Percentiles rank a stretch among this genome's conserved stretches.
phyloP scores from a whole-genome alignment of 2,329 filamentous ascomycete species.

The Sporothrix brunneoviolacea region DNA sequence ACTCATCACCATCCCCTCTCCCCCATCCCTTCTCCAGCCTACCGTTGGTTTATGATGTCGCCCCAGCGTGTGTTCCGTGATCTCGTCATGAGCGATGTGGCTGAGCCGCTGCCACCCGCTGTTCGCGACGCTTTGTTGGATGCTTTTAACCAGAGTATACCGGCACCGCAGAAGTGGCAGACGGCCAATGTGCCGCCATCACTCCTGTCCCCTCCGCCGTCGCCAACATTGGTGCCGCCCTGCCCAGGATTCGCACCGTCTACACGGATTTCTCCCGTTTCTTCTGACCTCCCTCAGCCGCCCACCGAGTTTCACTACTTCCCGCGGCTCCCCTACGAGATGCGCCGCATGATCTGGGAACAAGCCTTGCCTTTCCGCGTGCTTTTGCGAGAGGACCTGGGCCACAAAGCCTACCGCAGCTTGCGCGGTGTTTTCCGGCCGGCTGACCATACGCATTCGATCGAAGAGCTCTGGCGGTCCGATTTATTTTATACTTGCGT shows the following conservation, averaged over 20 bases:
- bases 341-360: slow-evolving; percentile 19
- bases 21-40: neutral
- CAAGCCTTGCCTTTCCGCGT: slow-evolving; percentile 16
- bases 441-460: slow-evolving; percentile 4
- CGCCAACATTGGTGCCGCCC: neutral
- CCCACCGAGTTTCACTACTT: slow-evolving; percentile 11
- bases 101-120: slow-evolving; percentile 9
- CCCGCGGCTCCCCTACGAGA: slow-evolving; percentile 13
- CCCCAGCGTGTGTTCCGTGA: slow-evolving; percentile 18
- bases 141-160: no score
- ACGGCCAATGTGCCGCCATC: neutral
- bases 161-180: no score
- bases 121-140: slow-evolving; percentile 14
- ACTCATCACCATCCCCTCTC: no score
- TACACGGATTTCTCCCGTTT: no score
- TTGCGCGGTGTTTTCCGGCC: neutral
- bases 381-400: slow-evolving; percentile 14
- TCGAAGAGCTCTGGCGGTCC: slow-evolving; percentile 17
- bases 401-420: neutral
- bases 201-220: neutral
- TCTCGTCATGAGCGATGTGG: slow-evolving; percentile 14
- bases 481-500: slow-evolving; percentile 16
- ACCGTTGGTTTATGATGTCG: slow-evolving; percentile 5
- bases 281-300: neutral
- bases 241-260: no score